Conservation (phyloP, 106 monocot genomes). For the Platanthera zijinensis region DNA sequence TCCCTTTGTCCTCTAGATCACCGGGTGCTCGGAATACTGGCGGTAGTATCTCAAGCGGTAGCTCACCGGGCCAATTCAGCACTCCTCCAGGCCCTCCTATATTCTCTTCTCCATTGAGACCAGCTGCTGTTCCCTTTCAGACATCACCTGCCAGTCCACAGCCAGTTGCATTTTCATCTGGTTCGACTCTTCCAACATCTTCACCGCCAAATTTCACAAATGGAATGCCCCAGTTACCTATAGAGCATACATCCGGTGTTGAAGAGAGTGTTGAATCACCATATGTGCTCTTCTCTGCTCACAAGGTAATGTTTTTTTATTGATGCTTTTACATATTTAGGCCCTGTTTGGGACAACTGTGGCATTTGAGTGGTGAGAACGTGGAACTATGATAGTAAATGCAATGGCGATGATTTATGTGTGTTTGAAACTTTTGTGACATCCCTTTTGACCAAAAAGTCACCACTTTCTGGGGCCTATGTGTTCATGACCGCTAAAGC, state of each 20-base stretch:
- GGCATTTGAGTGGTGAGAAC: background rate
- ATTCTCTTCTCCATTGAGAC: conserved; percentile 72
- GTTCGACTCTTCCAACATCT: conserved; percentile 52
- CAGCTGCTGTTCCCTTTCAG: conserved; percentile 65
- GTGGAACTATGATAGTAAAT: background rate
- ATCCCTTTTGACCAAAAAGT: too few relatives aligned
- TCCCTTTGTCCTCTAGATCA: conserved; percentile 10
- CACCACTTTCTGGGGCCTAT: too few relatives aligned
- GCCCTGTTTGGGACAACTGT: background rate
- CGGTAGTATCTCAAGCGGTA: conserved; percentile 22
- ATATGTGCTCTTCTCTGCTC: conserved; percentile 86
- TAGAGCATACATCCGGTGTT: conserved; percentile 29
- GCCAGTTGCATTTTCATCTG: conserved; percentile 40
- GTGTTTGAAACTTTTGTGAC: too few relatives aligned
- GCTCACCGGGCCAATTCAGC: conserved; percentile 48
- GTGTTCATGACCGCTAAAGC: too few relatives aligned
- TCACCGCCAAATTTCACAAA: conserved; percentile 52
- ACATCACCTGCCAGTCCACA: conserved; percentile 63
- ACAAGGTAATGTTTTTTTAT: conserved; percentile 52
- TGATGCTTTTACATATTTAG: background rate
- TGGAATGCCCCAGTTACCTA: conserved; percentile 48
- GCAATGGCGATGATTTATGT: too few relatives aligned
- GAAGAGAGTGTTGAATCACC: conserved; percentile 61
- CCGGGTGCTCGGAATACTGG: conserved; percentile 17
- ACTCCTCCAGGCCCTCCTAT: conserved; percentile 85